Evolutionary conservation across 2,329 filamentous ascomycete species (phyloP), one percentile per base, ranked within the genome.

Genomic region (Paraphoma sp.): DNA sequence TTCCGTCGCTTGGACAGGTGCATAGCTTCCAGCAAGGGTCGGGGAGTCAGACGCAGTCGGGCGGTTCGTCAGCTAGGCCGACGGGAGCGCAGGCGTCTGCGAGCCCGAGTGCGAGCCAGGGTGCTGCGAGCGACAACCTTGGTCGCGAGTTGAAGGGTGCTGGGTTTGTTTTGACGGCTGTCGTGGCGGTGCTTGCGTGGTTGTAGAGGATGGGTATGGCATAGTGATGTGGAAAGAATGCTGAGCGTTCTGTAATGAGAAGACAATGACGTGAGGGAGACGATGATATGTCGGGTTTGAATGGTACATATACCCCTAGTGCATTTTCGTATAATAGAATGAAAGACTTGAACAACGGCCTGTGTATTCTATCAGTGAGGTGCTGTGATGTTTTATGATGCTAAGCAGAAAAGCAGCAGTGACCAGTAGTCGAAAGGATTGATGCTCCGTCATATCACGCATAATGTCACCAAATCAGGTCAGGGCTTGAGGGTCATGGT

Each of bases 1-100:
- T 96, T 23, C 92, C 93, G 0, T 87, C 85, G 2, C 65, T 95
- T 7, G 90, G 88, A 11, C 73, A 76, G 60, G 69, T 63, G 12
- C 71, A 69, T 51, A 59, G 70, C 23, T 64, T 56, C 30, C 30
- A 38, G 41, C 44, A 14, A 46, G 41, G 36, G 45, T 47, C 9
- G 40, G 53, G 10, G 41, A 62, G 9, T 56, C 63, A 10, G 48
- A 41, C 6, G 48, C 47, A n/a, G 33, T 38, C 33, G 16, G n/a
- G 40, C 16, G 40, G 40, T 4, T 53, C 59, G 1, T 53, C 54
- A 12, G 28, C 47, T 9, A 28, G 3, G 7, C 29, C 46, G 8
- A 45, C 46, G n/a, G 53, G 53, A 3, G 31, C 46, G 4, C 30
- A 30, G 33, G 28, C 47, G 29, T 30, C 52, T 30, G 36, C 57